Base-by-base conservation (phyloP, 257 asterid species). In the Solanum neorickii region DNA sequence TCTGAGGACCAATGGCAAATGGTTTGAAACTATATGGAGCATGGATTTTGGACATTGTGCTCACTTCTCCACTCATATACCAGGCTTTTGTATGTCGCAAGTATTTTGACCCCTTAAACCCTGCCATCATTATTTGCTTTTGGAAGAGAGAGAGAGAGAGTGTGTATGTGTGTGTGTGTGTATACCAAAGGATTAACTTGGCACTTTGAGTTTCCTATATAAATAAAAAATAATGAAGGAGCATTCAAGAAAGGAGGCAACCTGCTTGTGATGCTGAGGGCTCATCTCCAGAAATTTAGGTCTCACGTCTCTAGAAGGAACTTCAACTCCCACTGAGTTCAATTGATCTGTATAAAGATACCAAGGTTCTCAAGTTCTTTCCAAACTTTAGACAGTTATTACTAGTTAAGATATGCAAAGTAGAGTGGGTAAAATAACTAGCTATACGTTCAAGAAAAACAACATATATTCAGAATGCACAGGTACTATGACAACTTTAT, bases 251-350 rank as follows among this genome's bases (percentile, higher is more conserved):
- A 84, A 85, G 86, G 83, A 88, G 90, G 86, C 70, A 83, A 96
- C 99, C 99, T 91, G 82, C 37, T 87, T 83, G 75, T 88, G 90
- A 89, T 89, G 89, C 86, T 86, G 89, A 83, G 91, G 90, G 86
- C 49, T 76, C 42, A 60, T 82, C 73, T 91, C 91, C 39, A 12
- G 86, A 31, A 76, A 66, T 84, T 83, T 87, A 82, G 93, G 86
- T 77, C 90, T 87, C 86, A 84, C 86, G 65, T 86, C 90, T 77
- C 56, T 87, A 80, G 85, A 82, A 82, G 74, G 91, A 77, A 89
- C 91, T 87, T 90, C 90, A 69, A 84, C 70, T 65, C 78, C 88
- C 52, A 88, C 83, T 86, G 89, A 87, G 82, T 52, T 87, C 87
- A 91, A 83, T 86, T 59, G 89, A 59, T 90, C 95, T 92, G 94